A percentile compares a stretch with the other conserved stretches of the same genome.
These are phyloP conservation scores for Gymnopus androsaceus DNA, from an alignment of 1,284 basidiomycete genomes.

Conservation along the genomic window DNA sequence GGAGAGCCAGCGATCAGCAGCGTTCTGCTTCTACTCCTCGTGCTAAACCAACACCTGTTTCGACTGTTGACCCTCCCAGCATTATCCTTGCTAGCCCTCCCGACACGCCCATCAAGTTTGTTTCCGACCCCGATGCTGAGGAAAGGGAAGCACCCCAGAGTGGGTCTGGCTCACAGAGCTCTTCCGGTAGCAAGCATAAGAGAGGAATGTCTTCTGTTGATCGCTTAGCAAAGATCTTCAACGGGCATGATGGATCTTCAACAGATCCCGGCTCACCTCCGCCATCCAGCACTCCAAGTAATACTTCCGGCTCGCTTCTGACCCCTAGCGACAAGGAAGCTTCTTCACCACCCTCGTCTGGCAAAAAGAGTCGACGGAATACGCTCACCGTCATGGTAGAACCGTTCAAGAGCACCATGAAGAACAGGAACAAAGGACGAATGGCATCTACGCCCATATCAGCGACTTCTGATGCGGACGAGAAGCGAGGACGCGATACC, in stretches of 20 bases:
- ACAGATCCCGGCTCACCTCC: background rate
- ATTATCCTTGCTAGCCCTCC: conserved; percentile 20
- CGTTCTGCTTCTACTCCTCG: conserved; percentile 7
- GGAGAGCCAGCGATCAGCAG: conserved; percentile 21
- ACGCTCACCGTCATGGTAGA: conserved; percentile 85
- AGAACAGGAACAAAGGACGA: conserved; percentile 47
- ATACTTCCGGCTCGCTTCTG: conserved; percentile 15
- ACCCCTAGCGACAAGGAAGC: conserved; percentile 23
- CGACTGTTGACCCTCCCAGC: conserved; percentile 11
- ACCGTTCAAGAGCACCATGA: conserved; percentile 63
- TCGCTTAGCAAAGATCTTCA: conserved; percentile 15
- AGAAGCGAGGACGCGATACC: conserved; percentile 11
- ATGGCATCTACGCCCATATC: conserved; percentile 37
- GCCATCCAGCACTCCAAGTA: background rate
- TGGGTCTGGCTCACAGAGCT: conserved; percentile 11
- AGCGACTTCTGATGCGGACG: conserved; percentile 17
- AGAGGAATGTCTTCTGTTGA: conserved; percentile 10
- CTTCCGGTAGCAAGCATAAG: conserved; percentile 6
- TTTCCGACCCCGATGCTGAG: background rate
- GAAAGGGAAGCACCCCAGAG: background rate
- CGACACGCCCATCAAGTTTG: conserved; percentile 15
- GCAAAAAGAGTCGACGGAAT: conserved; percentile 60
- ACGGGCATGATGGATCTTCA: background rate
- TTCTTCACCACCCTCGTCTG: conserved; percentile 11
- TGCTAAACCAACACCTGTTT: background rate